Evolutionary conservation across 495 filamentous ascomycete genomes (phyloP), one percentile per base, ranked within the genome.

Genomic region (Geoglossum glabrum): DNA sequence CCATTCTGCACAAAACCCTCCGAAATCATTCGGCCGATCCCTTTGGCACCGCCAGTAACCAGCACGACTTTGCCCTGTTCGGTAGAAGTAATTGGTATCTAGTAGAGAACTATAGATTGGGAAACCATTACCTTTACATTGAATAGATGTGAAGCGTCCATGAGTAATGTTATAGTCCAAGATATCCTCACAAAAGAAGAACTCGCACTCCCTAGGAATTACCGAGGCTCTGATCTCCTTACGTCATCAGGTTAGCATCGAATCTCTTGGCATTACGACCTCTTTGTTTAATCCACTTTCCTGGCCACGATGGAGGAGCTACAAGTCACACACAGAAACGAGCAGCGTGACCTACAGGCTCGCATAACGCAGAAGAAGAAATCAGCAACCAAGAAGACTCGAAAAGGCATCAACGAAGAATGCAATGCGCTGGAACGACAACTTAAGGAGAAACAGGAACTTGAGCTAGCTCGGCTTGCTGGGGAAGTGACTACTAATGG

Each of bases 281-380:
- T 40, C 11, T 5, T 13, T 40, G 17, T 7, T 15, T 40, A 15
- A 8, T 8, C 10, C 5, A 7, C 36, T 40, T 3, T 33, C 47
- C 1, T 15, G 40, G 10, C 15, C 56, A 38, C 19, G n/a, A 70
- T 90, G 75, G 90, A 95, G 46, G 80, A 84, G 33, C 72, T 93
- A 47, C 78, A 86, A 60, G 73, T 79, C 13, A 82, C 81, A 43
- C 92, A 98, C 68, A 79, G 85, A 61, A 94, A 90, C 69, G 92
- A 98, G 69, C 80, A 83, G 65, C 82, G 80, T 57, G 90, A 98
- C 43, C 76, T 98, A 23, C 85, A 90, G 71, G 73, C 77, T 36
- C 79, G 82, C 26, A 82, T 92, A 61, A 95, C 86, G 7, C 88
- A 86, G 71, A 95, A 95, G 73, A 96, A 95, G 73, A 96, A 95